These are phyloP conservation scores for Batkoa obscura DNA, from an alignment of 371 early-diverging fungal genomes.

Conservation along the genomic window DNA sequence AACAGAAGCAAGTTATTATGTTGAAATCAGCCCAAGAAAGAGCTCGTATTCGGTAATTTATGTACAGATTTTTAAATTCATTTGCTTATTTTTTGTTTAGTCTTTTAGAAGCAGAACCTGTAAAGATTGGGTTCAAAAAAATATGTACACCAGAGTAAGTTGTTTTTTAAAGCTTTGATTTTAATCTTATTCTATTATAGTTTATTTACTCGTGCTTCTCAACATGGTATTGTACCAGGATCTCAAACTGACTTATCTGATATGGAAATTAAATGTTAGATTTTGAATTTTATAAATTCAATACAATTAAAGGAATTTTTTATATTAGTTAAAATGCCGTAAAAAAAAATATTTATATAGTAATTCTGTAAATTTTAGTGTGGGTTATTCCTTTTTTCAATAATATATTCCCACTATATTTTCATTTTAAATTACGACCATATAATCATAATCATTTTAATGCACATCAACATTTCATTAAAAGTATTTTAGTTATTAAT, in stretches of 20 bases:
- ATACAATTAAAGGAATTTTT: too few species aligned
- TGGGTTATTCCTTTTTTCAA: too few species aligned
- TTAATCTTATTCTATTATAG: neutral
- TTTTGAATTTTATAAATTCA: too few species aligned
- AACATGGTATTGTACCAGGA: neutral
- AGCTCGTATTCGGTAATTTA: neutral
- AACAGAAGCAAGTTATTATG: neutral
- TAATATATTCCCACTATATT: too few species aligned
- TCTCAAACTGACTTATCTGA: conserved; percentile 3
- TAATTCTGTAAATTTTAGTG: too few species aligned
- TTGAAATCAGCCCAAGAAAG: neutral
- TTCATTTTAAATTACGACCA: too few species aligned
- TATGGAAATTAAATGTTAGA: neutral
- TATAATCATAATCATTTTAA: too few species aligned
- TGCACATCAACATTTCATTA: too few species aligned
- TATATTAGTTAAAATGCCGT: too few species aligned
- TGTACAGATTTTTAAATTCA: neutral
- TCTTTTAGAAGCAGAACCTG: neutral
- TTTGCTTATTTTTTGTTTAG: neutral
- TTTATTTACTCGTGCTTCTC: neutral
- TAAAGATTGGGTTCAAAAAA: neutral
- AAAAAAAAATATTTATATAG: too few species aligned
- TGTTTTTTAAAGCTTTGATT: neutral
- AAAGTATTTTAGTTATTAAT: too few species aligned
- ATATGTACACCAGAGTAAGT: neutral